A percentile compares a stretch with the other conserved stretches of the same genome.
Evolutionary conservation across 139 green algal species (phyloP).

Genomic region (Closterium sp.): DNA sequence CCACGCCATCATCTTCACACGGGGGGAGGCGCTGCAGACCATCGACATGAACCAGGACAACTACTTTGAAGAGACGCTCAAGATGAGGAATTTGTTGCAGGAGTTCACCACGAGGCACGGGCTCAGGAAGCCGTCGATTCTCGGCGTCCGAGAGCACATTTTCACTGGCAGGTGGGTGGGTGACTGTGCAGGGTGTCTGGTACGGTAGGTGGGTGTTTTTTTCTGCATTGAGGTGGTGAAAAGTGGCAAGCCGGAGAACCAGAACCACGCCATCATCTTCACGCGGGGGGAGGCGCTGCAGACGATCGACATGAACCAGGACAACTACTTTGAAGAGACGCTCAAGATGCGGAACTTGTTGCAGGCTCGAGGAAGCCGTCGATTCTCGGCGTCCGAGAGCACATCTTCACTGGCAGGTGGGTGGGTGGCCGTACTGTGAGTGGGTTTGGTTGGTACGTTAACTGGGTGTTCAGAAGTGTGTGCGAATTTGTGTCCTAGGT

Average conservation of each 20-base stretch:
- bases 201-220: neutral
- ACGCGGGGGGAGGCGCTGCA: slow-evolving; percentile 49
- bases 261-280: slow-evolving; percentile 54
- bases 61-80: slow-evolving; percentile 79
- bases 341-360: slow-evolving; percentile 79
- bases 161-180: slow-evolving; percentile 52
- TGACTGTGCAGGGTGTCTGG: no score
- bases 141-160: slow-evolving; percentile 50
- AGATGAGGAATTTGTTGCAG: slow-evolving; percentile 73
- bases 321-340: slow-evolving; percentile 81
- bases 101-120: slow-evolving; percentile 52
- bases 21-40: slow-evolving; percentile 48
- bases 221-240: no score
- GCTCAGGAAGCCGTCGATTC: slow-evolving; percentile 33
- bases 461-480: neutral
- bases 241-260: slow-evolving; percentile 51
- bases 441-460: neutral
- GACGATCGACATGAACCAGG: slow-evolving; percentile 61
- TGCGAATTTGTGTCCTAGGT: no score
- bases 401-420: slow-evolving; percentile 55
- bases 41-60: slow-evolving; percentile 71
- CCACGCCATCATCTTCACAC: slow-evolving; percentile 51
- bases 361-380: slow-evolving; percentile 25
- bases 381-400: slow-evolving; percentile 49
- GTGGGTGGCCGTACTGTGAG: neutral